A percentile compares a stretch with the other conserved stretches of the same genome.
Evolutionary conservation across 805 yeast species (phyloP).

Genomic region (Kodamaea neixiangensis): DNA sequence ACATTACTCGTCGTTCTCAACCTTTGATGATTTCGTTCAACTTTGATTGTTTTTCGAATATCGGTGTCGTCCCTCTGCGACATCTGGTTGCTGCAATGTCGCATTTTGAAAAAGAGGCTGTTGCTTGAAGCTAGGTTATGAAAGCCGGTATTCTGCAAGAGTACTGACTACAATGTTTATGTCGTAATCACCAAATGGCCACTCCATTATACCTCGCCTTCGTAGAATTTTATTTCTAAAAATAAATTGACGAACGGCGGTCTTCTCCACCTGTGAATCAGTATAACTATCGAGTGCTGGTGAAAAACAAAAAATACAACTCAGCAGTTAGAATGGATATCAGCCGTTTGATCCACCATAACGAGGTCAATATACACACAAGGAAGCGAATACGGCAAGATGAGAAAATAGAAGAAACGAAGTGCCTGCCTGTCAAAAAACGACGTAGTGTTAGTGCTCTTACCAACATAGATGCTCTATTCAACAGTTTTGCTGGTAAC

Average conservation of each 20-base stretch:
- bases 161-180: background rate
- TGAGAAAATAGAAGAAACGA: background rate
- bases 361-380: conserved; percentile 1
- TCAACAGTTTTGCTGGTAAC: background rate
- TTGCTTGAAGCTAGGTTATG: too few relatives aligned
- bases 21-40: background rate
- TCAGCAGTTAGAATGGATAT: background rate
- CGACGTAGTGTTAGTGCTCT: background rate
- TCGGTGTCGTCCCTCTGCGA: background rate
- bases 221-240: background rate
- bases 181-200: background rate
- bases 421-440: background rate
- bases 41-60: background rate
- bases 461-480: conserved; percentile 1
- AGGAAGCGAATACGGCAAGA: conserved; percentile 1
- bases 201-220: background rate
- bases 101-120: background rate
- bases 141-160: too few relatives aligned
- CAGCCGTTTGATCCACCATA: conserved; percentile 5
- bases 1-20: conserved; percentile 44
- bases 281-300: background rate
- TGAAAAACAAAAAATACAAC: conserved; percentile 2
- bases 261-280: background rate
- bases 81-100: background rate
- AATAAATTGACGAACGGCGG: background rate